Evolutionary conservation across 2,329 filamentous ascomycete genomes (phyloP).

Genomic region (Hypoxylon sp.): DNA sequence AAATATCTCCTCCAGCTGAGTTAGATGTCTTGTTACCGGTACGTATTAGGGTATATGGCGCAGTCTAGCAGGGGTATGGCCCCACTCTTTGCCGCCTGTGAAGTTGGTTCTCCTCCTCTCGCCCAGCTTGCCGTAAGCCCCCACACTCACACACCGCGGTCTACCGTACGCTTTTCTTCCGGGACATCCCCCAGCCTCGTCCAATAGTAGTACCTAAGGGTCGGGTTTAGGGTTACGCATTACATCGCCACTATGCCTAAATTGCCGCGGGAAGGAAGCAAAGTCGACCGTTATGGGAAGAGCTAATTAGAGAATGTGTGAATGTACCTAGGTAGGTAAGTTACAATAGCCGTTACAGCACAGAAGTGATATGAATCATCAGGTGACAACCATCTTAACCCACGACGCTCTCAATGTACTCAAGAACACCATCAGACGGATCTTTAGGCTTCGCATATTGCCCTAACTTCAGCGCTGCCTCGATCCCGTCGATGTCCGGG

Average conservation of each 20-base stretch:
- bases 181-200: too few species aligned
- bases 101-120: too few species aligned
- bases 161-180: background rate
- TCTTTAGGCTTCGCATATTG: background rate
- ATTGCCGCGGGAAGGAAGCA: constrained; percentile 39
- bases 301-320: background rate
- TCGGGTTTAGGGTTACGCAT: too few species aligned
- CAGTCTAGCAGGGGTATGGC: too few species aligned
- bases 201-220: constrained; percentile 46
- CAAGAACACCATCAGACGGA: constrained; percentile 6
- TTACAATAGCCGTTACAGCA: background rate
- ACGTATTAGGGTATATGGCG: too few species aligned
- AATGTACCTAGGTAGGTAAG: background rate
- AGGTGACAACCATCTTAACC: background rate
- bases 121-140: too few species aligned
- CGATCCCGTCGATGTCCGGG: constrained; percentile 16
- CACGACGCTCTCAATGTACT: constrained; percentile 22
- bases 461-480: constrained; percentile 12
- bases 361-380: background rate
- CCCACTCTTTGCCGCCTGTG: too few species aligned
- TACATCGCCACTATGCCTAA: constrained; percentile 55
- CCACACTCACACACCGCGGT: background rate
- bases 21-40: too few species aligned
- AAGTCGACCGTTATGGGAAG: constrained; percentile 29
- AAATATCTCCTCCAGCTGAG: too few species aligned